These are phyloP conservation scores for Phytophthora chlamydospora DNA, from an alignment of 352 stramenopile species.

Conservation along the genomic window DNA sequence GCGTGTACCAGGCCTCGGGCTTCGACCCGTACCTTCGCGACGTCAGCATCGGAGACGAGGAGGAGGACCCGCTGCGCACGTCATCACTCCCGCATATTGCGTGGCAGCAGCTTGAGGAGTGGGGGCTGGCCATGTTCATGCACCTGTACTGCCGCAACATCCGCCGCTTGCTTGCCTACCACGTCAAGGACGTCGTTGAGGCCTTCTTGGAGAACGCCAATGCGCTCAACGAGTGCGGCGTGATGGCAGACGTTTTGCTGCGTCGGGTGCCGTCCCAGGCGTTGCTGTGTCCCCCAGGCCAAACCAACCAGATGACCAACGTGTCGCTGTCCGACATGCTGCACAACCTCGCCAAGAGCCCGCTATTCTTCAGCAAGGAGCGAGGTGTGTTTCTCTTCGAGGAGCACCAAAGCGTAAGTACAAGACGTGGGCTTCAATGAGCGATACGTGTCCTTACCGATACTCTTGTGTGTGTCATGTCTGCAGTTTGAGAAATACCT, in stretches of 20 bases:
- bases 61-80: conserved; percentile 78
- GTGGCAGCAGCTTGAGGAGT: conserved; percentile 80
- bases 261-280: conserved; percentile 74
- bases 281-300: conserved; percentile 72
- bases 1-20: conserved; percentile 85
- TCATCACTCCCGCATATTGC: conserved; percentile 75
- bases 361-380: conserved; percentile 80
- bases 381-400: conserved; percentile 80
- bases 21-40: conserved; percentile 77
- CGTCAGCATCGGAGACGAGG: conserved; percentile 55
- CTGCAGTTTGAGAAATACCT: conserved; percentile 89
- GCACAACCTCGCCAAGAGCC: conserved; percentile 58
- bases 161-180: conserved; percentile 77
- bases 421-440: background rate
- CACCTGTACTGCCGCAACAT: conserved; percentile 88
- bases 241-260: conserved; percentile 81
- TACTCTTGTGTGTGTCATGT: conserved; percentile 3
- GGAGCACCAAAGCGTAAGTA: conserved; percentile 75
- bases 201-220: conserved; percentile 82
- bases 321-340: conserved; percentile 86
- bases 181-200: conserved; percentile 86
- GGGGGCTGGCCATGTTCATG: conserved; percentile 86
- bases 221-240: conserved; percentile 79
- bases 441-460: conserved; percentile 4
- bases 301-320: conserved; percentile 81